Percentiles rank a stretch among this genome's conserved stretches.
phyloP scores from a whole-genome alignment of 108 stramenopile species.

The Pinguiococcus pyrenoidosus region DNA sequence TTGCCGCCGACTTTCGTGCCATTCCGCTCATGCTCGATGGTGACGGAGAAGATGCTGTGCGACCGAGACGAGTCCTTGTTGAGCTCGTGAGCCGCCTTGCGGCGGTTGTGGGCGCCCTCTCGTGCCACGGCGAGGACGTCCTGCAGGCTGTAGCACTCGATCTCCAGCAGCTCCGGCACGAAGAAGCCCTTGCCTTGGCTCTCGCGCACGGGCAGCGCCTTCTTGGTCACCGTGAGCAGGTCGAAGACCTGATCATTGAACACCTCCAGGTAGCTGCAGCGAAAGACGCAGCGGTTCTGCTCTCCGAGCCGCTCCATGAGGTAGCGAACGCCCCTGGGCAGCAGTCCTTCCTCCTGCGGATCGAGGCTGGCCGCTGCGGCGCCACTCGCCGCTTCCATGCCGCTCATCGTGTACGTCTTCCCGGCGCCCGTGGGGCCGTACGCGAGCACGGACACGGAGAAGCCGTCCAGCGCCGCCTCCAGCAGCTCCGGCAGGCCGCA shows the following conservation, averaged over 20 bases:
- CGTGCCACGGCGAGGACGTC: slow-evolving; percentile 30
- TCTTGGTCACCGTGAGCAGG: slow-evolving; percentile 17
- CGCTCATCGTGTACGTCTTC: slow-evolving; percentile 37
- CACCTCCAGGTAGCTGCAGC: slow-evolving; percentile 32
- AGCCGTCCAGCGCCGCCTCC: slow-evolving; percentile 21
- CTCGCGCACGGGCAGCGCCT: slow-evolving; percentile 17
- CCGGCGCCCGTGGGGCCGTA: slow-evolving; percentile 38
- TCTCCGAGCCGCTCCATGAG: slow-evolving; percentile 10
- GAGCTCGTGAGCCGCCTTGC: slow-evolving; percentile 22
- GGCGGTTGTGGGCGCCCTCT: slow-evolving; percentile 32
- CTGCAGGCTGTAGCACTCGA: slow-evolving; percentile 8
- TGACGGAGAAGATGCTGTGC: slow-evolving; percentile 25
- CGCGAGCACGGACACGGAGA: slow-evolving; percentile 28
- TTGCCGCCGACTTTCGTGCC: slow-evolving; percentile 30
- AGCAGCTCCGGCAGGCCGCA: slow-evolving; percentile 20
- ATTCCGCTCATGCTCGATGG: slow-evolving; percentile 11
- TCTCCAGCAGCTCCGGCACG: slow-evolving; percentile 32
- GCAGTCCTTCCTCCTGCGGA: slow-evolving; percentile 12
- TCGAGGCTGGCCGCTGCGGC: not conserved
- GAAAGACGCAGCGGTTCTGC: not conserved
- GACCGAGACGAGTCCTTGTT: slow-evolving; percentile 32
- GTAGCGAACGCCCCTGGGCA: slow-evolving; percentile 18
- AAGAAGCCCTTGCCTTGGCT: slow-evolving; percentile 27
- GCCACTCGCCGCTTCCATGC: not conserved
- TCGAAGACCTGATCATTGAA: slow-evolving; percentile 40